Base-by-base conservation (phyloP, 805 yeast genomes). In the Yamadazyma sp. region DNA sequence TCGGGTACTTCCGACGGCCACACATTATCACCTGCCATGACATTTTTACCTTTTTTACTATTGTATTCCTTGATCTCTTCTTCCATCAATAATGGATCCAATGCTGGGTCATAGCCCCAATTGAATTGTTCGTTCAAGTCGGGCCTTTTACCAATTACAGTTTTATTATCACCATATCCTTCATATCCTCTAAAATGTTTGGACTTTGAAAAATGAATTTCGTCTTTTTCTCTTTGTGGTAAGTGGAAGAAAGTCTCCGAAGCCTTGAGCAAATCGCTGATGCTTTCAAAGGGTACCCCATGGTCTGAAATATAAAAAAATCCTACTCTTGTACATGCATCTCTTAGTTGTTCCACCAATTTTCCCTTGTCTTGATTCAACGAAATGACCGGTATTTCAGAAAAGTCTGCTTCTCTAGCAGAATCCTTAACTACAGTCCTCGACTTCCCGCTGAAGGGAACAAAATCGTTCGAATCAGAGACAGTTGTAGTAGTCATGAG, bases 71-170 rank as follows among this genome's bases (percentile, higher is more conserved):
- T 31, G 9, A 43, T 27, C 12, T 42, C 38, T 26, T 42, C 38
- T 32, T 22, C 14, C 13, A 43, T 30, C 26, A 35, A 35, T 10
- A 28, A 27, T 5, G 46, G 46, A 21, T 43, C 46, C 16, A 43
- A 24, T 7, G 22, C 16, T 9, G 44, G 42, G 10, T 44, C 47
- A 18, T 44, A 40, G 2, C 47, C 47, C 44, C 47, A 40, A 25
- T 40, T 40, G 28, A 44, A 44, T 19, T 40, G 44, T 35, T 44
- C 47, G 22, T 44, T 44, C 30, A 44, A 40, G 25, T 44, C 47
- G 4, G 47, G 41, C 20, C 27, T 40, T n/a, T 21, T 35, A 5
- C 47, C 47, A 5, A 17, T 29, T 29, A 40, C 44, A 2, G 47
- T 44, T 21, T 32, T 37, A 16, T 43, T 43, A 30, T 43, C 46